These are phyloP conservation scores for Carex cristatella DNA, from an alignment of 176 grass and related monocot species.

Conservation along the genomic window DNA sequence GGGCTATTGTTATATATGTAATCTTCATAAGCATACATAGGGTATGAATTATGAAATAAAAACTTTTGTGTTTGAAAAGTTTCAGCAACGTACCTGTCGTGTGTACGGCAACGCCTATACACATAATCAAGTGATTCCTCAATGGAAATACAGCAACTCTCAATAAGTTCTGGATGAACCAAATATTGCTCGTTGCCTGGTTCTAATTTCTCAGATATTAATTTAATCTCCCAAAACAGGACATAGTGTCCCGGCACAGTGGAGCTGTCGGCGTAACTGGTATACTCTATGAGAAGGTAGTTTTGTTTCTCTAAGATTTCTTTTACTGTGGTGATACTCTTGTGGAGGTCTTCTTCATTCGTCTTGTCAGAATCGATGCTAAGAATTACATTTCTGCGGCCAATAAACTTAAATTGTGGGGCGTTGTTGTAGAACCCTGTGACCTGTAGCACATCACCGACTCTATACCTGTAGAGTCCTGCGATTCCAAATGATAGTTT, in stretches of 20 bases:
- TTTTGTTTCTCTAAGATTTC: conserved; percentile 46
- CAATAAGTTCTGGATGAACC: conserved; percentile 29
- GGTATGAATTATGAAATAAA: not conserved
- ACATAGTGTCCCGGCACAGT: conserved; percentile 66
- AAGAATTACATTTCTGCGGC: conserved; percentile 62
- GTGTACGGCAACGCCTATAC: conserved; percentile 54
- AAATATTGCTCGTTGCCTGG: not conserved
- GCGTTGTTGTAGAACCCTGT: conserved; percentile 62
- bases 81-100: conserved; percentile 32
- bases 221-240: conserved; percentile 73
- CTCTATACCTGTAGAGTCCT: conserved; percentile 78
- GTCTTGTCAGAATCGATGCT: conserved; percentile 75
- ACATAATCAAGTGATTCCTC: conserved; percentile 70
- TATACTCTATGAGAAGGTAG: conserved; percentile 60
- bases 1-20: not conserved
- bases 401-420: conserved; percentile 75
- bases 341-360: conserved; percentile 77
- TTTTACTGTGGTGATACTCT: conserved; percentile 42
- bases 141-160: conserved; percentile 46
- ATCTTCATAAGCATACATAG: not conserved
- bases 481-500: conserved; percentile 10
- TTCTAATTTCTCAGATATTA: conserved; percentile 22
- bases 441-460: conserved; percentile 69
- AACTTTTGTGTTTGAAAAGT: not conserved
- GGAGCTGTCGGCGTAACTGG: conserved; percentile 53